phyloP scores from a whole-genome alignment of 2,329 filamentous ascomycete genomes.

The Trichoderma koningiopsis region DNA sequence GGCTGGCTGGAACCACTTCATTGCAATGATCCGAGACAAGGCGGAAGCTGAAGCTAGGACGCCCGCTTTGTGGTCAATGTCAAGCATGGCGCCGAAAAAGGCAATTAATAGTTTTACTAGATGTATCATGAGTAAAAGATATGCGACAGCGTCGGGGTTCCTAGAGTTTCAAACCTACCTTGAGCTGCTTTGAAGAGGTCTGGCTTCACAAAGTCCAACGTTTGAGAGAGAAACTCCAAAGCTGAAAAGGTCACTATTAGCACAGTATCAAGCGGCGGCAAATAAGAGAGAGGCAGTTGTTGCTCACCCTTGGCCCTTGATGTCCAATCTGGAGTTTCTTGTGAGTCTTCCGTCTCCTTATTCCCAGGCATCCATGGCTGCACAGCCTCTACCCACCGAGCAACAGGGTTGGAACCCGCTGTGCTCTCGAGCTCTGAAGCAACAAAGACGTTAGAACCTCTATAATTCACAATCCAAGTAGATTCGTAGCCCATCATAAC shows the following conservation, averaged over 20 bases:
- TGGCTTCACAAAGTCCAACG: conserved; percentile 51
- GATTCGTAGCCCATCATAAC: neutral
- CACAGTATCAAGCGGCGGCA: too few relatives aligned
- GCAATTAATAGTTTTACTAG: conserved; percentile 50
- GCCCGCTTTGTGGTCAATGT: conserved; percentile 61
- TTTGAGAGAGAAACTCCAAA: conserved; percentile 58
- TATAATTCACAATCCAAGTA: neutral
- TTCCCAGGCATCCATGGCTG: conserved; percentile 56
- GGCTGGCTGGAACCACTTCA: conserved; percentile 54
- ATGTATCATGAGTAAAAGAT: neutral
- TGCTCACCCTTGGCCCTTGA: conserved; percentile 53
- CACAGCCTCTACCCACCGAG: conserved; percentile 58
- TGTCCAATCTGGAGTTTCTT: conserved; percentile 54
- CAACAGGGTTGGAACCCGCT: conserved; percentile 49
- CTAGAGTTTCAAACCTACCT: conserved; percentile 37
- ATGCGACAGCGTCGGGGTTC: neutral
- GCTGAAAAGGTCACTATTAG: conserved; percentile 40
- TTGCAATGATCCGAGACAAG: conserved; percentile 50
- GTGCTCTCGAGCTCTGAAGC: conserved; percentile 47
- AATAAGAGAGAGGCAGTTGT: neutral
- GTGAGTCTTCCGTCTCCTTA: conserved; percentile 44
- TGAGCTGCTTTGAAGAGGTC: conserved; percentile 54
- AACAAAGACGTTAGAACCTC: neutral
- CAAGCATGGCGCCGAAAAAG: conserved; percentile 62
- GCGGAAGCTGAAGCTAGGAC: conserved; percentile 57